These are phyloP conservation scores for Lipomyces kockii DNA, from an alignment of 805 yeast species.

Conservation along the genomic window DNA sequence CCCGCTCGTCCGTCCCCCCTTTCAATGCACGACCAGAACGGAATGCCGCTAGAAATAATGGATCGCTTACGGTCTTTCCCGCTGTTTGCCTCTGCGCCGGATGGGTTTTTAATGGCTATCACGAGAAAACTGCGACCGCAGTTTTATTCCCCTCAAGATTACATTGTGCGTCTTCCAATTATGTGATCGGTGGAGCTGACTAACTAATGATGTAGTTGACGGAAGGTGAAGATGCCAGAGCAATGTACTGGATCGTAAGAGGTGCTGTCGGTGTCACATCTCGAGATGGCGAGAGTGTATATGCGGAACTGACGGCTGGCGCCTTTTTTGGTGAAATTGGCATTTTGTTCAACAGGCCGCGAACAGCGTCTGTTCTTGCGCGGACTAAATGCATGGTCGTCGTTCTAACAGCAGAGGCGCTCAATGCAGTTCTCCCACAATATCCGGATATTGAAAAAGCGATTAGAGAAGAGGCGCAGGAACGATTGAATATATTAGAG, in stretches of 20 bases:
- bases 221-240: conserved; percentile 71
- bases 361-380: conserved; percentile 80
- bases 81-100: conserved; percentile 69
- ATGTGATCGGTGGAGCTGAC: not conserved
- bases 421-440: conserved; percentile 61
- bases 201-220: conserved; percentile 45
- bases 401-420: conserved; percentile 66
- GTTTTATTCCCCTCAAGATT: conserved; percentile 69
- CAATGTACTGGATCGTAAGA: conserved; percentile 80
- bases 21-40: conserved; percentile 33
- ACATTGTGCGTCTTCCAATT: conserved; percentile 48
- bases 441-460: conserved; percentile 70
- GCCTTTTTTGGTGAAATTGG: conserved; percentile 82
- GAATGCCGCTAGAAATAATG: conserved; percentile 59
- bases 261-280: conserved; percentile 79
- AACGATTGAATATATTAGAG: conserved; percentile 71
- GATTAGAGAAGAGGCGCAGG: conserved; percentile 80
- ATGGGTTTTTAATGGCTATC: conserved; percentile 62
- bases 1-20: conserved; percentile 39
- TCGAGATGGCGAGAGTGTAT: conserved; percentile 74
- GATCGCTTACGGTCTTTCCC: conserved; percentile 62
- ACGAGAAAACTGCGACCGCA: conserved; percentile 62
- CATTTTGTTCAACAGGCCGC: conserved; percentile 70
- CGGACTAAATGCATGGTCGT: conserved; percentile 69
- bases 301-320: conserved; percentile 72